Evolutionary conservation across 306 rosid genomes (phyloP), one percentile per base, ranked within the genome.

Genomic region (Acacia crassicarpa): DNA sequence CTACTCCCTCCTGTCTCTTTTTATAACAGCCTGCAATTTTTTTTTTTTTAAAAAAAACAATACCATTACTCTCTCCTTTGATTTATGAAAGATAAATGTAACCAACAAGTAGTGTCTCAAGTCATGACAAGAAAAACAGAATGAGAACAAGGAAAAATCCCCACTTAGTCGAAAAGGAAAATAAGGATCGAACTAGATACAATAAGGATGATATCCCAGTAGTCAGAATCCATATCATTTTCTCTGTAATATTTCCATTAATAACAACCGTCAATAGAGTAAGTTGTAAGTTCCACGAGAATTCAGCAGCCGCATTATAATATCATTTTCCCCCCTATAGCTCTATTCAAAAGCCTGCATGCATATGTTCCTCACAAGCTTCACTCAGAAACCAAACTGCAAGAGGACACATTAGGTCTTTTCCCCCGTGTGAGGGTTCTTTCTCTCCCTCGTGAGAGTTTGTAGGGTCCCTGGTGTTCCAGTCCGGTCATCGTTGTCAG

Each of bases 311-410:
- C 58, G 89, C 92, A 87, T 86, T 74, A 84, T 51, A 77, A 62
- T 62, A 77, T 87, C 71, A 77, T 35, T 40, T 68, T 35, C 67
- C 81, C n/a, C 81, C 67, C 40, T n/a, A 80, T 78, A 63, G 43
- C 41, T 30, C 66, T 59, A 59, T 20, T 54, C 38, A 23, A 23
- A 23, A 59, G 66, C 90, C 72, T 33, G 86, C 76, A 67, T 67
- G 22, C 43, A 58, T 48, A 54, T 67, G 45, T 86, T 87, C 87
- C 86, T 89, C 90, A 79, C 91, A 75, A 79, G 91, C 90, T 85
- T 81, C 89, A 80, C 82, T 71, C 49, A 56, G 76, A 83, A 88
- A 86, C 79, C 88, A 85, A 85, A 86, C 86, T 84, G 84, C 87
- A 75, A 80, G 86, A 86, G n/a, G n/a, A n/a, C n/a, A n/a, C n/a